Percentiles rank a stretch among this genome's conserved stretches.
These are phyloP conservation scores for Annona squamosa DNA, from an alignment of 164 flowering plant genomes.

Conservation along the genomic window DNA sequence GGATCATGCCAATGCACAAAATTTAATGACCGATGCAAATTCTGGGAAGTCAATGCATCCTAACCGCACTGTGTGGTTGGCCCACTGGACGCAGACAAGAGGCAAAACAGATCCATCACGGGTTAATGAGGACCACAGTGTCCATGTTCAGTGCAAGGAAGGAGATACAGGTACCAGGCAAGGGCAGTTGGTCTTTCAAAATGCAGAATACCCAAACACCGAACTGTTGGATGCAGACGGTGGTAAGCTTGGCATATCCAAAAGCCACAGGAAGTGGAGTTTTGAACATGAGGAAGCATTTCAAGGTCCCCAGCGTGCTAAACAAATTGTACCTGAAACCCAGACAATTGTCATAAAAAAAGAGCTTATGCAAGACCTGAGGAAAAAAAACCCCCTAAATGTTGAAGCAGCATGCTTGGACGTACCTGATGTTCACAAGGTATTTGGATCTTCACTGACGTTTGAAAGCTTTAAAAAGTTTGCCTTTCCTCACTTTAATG, in stretches of 20 bases:
- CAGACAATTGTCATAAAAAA: constrained; percentile 10
- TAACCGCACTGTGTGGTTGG: constrained; percentile 45
- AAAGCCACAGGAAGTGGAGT: constrained; percentile 3
- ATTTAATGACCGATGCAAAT: constrained; percentile 11
- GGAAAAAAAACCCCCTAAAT: not conserved
- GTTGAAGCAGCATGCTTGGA: not conserved
- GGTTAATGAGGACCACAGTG: constrained; percentile 7
- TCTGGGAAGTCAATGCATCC: constrained; percentile 18
- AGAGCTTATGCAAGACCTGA: constrained; percentile 7
- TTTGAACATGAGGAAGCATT: constrained; percentile 4
- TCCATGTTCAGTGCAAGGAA: constrained; percentile 13
- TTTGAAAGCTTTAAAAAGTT: not conserved
- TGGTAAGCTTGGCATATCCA: constrained; percentile 6
- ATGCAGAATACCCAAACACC: constrained; percentile 3
- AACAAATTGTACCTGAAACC: constrained; percentile 14
- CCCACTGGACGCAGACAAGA: constrained; percentile 47
- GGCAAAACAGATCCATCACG: constrained; percentile 17
- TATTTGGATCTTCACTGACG: not conserved
- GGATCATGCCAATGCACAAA: constrained; percentile 13
- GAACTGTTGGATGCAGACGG: constrained; percentile 5
- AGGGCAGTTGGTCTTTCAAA: constrained; percentile 2
- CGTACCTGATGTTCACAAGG: not conserved
- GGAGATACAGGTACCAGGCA: constrained; percentile 10
- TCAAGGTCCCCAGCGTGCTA: constrained; percentile 3
- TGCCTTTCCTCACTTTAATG: constrained; percentile 4